These are phyloP conservation scores for Cyathus striatus DNA, from an alignment of 768 basidiomycete species.

Conservation along the genomic window DNA sequence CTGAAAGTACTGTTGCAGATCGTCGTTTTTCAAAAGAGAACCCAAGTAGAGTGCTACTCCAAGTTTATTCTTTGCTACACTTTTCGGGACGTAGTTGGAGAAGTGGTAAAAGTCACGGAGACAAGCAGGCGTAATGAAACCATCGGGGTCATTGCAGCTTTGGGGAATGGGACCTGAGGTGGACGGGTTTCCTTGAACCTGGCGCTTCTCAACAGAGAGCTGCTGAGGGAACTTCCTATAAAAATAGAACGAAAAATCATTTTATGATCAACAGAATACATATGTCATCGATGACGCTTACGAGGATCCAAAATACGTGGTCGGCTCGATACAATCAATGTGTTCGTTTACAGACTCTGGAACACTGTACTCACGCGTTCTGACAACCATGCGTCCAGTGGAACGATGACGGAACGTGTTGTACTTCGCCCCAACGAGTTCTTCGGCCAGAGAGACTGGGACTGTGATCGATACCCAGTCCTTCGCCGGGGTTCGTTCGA, in stretches of 20 bases:
- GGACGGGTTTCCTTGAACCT: no score
- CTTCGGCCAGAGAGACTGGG: neutral
- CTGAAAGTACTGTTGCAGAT: neutral
- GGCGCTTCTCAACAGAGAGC: neutral
- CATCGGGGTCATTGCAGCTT: no score
- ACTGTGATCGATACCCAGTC: neutral
- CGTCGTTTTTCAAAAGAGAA: neutral
- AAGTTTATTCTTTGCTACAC: neutral
- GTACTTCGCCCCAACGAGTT: neutral
- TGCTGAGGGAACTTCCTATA: neutral
- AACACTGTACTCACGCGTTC: constrained; percentile 8
- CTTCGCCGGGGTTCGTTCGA: neutral
- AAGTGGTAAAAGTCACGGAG: neutral
- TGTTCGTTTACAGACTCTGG: constrained; percentile 23
- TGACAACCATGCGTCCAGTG: neutral
- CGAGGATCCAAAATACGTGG: constrained; percentile 23
- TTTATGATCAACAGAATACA: no score
- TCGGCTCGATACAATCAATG: constrained; percentile 31
- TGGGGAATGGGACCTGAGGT: no score
- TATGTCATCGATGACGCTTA: neutral
- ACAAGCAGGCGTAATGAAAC: neutral
- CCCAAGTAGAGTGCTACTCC: neutral
- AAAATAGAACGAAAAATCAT: neutral
- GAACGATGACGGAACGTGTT: neutral
- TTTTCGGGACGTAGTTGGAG: neutral